phyloP scores from a whole-genome alignment of 148 eudicot species.

The Diospyros lotus region DNA sequence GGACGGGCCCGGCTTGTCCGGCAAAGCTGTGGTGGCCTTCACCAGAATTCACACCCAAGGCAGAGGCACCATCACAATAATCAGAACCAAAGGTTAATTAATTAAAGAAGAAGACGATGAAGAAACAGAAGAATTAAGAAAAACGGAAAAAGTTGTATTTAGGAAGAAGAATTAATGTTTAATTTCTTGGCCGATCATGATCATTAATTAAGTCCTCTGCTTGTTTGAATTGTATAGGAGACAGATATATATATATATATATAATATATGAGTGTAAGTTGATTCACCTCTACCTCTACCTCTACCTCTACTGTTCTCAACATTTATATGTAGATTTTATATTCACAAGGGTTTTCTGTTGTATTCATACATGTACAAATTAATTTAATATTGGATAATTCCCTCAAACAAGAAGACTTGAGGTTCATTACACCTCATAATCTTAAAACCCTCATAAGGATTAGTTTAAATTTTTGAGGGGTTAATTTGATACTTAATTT shows the following conservation, averaged over 20 bases:
- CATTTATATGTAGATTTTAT: not conserved
- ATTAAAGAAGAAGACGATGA: too few relatives aligned
- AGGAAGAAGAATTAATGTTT: not conserved
- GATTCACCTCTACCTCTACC: not conserved
- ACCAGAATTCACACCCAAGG: conserved; percentile 74
- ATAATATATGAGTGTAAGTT: not conserved
- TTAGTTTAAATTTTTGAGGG: too few relatives aligned
- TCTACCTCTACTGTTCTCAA: too few relatives aligned
- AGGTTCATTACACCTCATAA: too few relatives aligned
- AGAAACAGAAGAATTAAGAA: not conserved
- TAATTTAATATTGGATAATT: too few relatives aligned
- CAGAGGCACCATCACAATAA: conserved; percentile 77
- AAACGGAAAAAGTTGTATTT: not conserved
- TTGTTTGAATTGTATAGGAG: conserved; percentile 11
- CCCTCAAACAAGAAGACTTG: too few relatives aligned
- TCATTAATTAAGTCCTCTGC: not conserved
- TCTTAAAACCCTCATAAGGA: too few relatives aligned
- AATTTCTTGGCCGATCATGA: too few relatives aligned
- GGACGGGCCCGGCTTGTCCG: conserved; percentile 66
- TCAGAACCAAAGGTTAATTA: conserved; percentile 53
- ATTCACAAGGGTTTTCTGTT: not conserved
- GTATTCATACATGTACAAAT: too few relatives aligned
- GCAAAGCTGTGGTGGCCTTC: conserved; percentile 71
- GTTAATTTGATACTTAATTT: too few relatives aligned
- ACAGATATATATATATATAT: not conserved